These are phyloP conservation scores for Escallonia rubra DNA, from an alignment of 129 eudicot species.

Conservation along the genomic window DNA sequence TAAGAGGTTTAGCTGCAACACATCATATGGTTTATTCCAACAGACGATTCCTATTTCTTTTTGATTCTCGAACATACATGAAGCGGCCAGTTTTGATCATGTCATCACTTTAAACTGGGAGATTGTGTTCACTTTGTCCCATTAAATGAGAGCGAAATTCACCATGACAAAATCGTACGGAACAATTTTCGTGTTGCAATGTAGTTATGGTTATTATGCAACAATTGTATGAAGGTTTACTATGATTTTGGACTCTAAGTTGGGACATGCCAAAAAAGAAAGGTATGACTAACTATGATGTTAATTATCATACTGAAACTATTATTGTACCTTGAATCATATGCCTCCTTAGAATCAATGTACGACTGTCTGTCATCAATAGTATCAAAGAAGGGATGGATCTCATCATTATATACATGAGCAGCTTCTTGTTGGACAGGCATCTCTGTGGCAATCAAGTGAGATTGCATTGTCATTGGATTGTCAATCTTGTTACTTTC, in stretches of 20 bases:
- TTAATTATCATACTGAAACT: neutral
- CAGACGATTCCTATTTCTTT: neutral
- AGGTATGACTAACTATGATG: no score
- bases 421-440: constrained; percentile 37
- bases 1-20: neutral
- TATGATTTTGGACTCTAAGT: no score
- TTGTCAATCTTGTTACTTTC: constrained; percentile 18
- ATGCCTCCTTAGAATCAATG: constrained; percentile 58
- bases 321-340: constrained; percentile 49
- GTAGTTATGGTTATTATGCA: no score
- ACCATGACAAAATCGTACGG: no score
- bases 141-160: no score
- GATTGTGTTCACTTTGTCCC: neutral
- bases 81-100: neutral
- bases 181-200: no score
- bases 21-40: neutral
- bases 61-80: neutral
- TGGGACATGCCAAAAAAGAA: no score
- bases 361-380: constrained; percentile 82
- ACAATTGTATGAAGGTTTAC: no score
- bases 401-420: constrained; percentile 56
- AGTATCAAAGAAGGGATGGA: constrained; percentile 64
- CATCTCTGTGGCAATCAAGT: constrained; percentile 29
- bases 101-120: neutral
- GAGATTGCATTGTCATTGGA: constrained; percentile 31